Base-by-base conservation (phyloP, 306 rosid species). In the Lathyrus tuberosus region DNA sequence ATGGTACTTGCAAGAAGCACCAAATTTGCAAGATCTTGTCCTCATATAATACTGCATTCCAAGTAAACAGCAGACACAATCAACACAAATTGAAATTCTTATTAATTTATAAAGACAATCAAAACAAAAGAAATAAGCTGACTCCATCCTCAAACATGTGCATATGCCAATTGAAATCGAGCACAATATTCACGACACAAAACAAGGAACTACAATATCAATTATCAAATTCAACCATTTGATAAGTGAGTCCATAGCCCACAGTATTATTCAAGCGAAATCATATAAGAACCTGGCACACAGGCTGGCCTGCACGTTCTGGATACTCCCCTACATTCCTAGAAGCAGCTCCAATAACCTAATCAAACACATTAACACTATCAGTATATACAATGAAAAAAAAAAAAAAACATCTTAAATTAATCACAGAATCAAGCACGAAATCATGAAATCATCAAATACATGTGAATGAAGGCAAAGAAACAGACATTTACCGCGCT, bases 1-100 rank as follows among this genome's bases (percentile, higher is more conserved):
- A 65, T 92, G 90, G 78, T 81, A 89, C 90, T 92, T 92, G 75
- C 98, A 92, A 53, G 98, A 84, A 17, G 84, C 78, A n/a, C 98
- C 96, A 31, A 81, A 92, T 69, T 89, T 92, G 86, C 98, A 92
- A 1, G 84, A 67, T 70, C 96, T 84, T 1, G 95, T 92, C 89
- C 86, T 87, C 88, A 86, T 83, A 59, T 82, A 92, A 67, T 86
- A 92, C 98, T 92, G 98, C 79, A 85, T 80, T 75, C 61, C 14
- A 31, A 37, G 51, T 31, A 15, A 84, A 69, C 10, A 42, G 46
- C 17, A 68, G 13, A 72, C 40, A 65, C 2, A 63, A 69, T 83
- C 79, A 83, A 67, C 56, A 73, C 69, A 64, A 73, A 71, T 26
- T 33, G 7, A 58, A 41, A 46, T 7, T 37, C 51, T 30, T 49